Evolutionary conservation across 441 rosid genomes (phyloP), one percentile per base, ranked within the genome.

Genomic region (Aleurites moluccanus): DNA sequence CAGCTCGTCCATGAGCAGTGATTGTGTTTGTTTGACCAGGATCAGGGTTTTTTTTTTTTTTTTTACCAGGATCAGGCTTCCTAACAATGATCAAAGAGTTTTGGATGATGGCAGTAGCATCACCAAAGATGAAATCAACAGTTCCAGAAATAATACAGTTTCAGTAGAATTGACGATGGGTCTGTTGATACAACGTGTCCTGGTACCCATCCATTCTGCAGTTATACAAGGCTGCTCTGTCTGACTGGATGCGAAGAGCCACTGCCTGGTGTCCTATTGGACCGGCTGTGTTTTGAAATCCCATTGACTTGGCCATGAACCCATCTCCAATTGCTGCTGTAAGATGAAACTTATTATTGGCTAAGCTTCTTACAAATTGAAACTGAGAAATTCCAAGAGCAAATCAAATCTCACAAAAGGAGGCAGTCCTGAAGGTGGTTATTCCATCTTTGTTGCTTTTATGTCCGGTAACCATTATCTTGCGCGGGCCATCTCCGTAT

Each of bases 181-280:
- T 75, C 75, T 88, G 86, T 7, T 76, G 83, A 55, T 88, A 90
- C 20, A 90, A 73, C 4, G 88, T 88, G 83, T 85, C 89, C 76
- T 87, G 90, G 83, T 84, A 85, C 62, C 91, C 91, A 35, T 87
- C 92, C 81, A 87, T 84, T 69, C 91, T 83, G 73, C 91, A 90
- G 81, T 90, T 83, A 85, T 79, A 90, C 80, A 90, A 50, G 10
- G 84, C 88, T 0, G 94, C 72, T 55, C 79, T 72, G 81, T 90
- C 89, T 1, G 86, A 83, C 75, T 86, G 86, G 16, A 88, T 85
- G 53, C 86, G 64, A 68, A 88, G 87, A 0, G 92, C 92, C 77
- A 86, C 88, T 0, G 92, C 94, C 76, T 88, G 91, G 82, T 85
- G 91, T 28, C 90, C 89, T 71, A 16, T 70, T 0, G 88, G 84